A percentile compares a stretch with the other conserved stretches of the same genome.
These are phyloP conservation scores for Myxozyma kluyveri DNA, from an alignment of 805 yeast species.

Conservation along the genomic window DNA sequence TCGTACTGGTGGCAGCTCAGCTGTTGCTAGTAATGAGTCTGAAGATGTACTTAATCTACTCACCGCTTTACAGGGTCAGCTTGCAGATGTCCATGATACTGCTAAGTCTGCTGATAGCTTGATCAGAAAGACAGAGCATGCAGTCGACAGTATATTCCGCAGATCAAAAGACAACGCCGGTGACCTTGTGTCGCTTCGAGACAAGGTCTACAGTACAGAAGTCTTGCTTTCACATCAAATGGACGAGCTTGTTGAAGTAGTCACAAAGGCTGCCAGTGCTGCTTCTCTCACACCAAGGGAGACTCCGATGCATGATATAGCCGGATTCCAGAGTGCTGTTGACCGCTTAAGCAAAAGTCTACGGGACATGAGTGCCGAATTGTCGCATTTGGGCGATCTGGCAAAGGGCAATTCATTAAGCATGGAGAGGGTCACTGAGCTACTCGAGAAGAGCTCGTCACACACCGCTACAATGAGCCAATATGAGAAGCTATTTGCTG, in stretches of 20 bases:
- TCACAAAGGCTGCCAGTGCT: conserved; percentile 24
- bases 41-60: conserved; percentile 24
- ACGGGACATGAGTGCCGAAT: no score
- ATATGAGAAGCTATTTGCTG: conserved; percentile 3
- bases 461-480: conserved; percentile 4
- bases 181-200: conserved; percentile 34
- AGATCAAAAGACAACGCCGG: conserved; percentile 41
- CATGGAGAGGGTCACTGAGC: no score
- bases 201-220: conserved; percentile 29
- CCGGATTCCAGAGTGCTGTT: no score
- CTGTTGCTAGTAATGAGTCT: conserved; percentile 15
- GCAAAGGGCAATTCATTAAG: no score
- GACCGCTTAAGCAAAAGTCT: no score
- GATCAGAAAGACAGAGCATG: conserved; percentile 37
- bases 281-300: background rate
- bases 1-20: background rate
- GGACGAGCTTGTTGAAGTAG: conserved; percentile 27
- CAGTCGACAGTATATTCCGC: conserved; percentile 38
- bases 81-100: conserved; percentile 35
- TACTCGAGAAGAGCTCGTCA: no score
- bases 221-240: background rate
- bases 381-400: no score
- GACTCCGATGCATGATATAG: no score
- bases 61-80: conserved; percentile 34
- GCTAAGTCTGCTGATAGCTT: conserved; percentile 38